Conservation (phyloP, 2,329 filamentous ascomycete genomes). For the Raffaelea albimanens region DNA sequence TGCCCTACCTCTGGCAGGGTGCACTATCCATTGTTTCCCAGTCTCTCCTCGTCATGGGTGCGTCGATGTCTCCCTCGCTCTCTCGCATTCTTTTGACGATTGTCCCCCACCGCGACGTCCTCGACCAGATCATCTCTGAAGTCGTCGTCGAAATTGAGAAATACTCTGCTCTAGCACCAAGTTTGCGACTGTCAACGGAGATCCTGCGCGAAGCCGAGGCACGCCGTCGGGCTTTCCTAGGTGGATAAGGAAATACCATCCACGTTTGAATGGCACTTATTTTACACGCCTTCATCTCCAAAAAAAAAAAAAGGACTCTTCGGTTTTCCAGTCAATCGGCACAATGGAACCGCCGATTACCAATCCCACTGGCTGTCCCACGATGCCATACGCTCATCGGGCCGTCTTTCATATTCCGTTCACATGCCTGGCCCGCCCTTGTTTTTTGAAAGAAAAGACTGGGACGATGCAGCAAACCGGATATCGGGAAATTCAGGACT, state of each 20-base stretch:
- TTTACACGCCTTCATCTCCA: no score
- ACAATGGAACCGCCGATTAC: no score
- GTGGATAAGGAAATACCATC: slow-evolving; percentile 28
- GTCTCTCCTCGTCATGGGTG: slow-evolving; percentile 73
- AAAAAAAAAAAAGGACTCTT: no score
- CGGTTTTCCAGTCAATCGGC: no score
- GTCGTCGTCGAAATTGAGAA: slow-evolving; percentile 68
- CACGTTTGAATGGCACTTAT: no score
- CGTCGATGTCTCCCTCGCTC: slow-evolving; percentile 68
- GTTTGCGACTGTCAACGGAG: slow-evolving; percentile 65
- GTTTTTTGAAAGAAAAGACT: no score
- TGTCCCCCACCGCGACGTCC: slow-evolving; percentile 46
- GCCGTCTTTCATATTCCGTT: no score
- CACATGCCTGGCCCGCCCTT: no score
- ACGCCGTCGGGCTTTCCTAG: slow-evolving; percentile 54
- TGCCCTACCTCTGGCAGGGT: slow-evolving; percentile 81
- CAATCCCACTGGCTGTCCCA: no score
- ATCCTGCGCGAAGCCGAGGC: slow-evolving; percentile 73
- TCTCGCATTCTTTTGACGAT: slow-evolving; percentile 52
- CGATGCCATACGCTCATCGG: no score
- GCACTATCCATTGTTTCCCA: slow-evolving; percentile 77
- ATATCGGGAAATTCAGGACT: no score
- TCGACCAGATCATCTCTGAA: slow-evolving; percentile 69
- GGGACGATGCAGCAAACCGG: no score
- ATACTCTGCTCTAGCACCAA: slow-evolving; percentile 67